These are phyloP conservation scores for Loxodes magnus DNA, from an alignment of 73 alveolate species.

Conservation along the genomic window DNA sequence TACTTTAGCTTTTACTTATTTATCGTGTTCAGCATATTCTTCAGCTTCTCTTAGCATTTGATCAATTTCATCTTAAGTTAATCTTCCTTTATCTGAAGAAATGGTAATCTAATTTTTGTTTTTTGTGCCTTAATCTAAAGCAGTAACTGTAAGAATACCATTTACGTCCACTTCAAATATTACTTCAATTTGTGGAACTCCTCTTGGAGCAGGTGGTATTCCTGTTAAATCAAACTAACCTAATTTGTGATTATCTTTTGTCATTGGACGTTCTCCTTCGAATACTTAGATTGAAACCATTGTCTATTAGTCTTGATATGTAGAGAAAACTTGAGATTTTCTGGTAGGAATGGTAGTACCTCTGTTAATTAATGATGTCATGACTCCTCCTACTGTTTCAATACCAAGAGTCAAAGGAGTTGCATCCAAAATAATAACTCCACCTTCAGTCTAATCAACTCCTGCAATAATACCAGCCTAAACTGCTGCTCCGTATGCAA, in stretches of 20 bases:
- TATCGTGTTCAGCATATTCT: constrained; percentile 89
- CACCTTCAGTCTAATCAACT: constrained; percentile 77
- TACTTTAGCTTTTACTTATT: constrained; percentile 77
- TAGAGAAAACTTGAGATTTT: constrained; percentile 94
- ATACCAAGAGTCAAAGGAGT: constrained; percentile 97
- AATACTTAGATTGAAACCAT: constrained; percentile 84
- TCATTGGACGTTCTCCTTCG: constrained; percentile 97
- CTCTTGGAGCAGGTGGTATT: constrained; percentile 96
- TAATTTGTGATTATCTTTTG: constrained; percentile 93
- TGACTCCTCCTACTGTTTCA: constrained; percentile 99
- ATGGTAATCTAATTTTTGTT: constrained; percentile 84
- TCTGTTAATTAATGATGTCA: constrained; percentile 94
- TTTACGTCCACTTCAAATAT: constrained; percentile 89
- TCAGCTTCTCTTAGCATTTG: constrained; percentile 84
- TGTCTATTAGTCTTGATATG: constrained; percentile 90
- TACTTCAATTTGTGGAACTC: constrained; percentile 96
- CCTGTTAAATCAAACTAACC: constrained; percentile 94
- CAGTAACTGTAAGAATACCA: constrained; percentile 73
- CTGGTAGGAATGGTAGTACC: constrained; percentile 98
- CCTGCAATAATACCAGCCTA: constrained; percentile 97
- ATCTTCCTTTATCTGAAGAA: constrained; percentile 93
- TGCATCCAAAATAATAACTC: constrained; percentile 82
- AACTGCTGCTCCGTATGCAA: constrained; percentile 98
- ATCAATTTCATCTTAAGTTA: constrained; percentile 86
- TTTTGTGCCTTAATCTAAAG: constrained; percentile 84